Conservation (phyloP, 2,329 filamentous ascomycete species). For the Diaporthe sp. region DNA sequence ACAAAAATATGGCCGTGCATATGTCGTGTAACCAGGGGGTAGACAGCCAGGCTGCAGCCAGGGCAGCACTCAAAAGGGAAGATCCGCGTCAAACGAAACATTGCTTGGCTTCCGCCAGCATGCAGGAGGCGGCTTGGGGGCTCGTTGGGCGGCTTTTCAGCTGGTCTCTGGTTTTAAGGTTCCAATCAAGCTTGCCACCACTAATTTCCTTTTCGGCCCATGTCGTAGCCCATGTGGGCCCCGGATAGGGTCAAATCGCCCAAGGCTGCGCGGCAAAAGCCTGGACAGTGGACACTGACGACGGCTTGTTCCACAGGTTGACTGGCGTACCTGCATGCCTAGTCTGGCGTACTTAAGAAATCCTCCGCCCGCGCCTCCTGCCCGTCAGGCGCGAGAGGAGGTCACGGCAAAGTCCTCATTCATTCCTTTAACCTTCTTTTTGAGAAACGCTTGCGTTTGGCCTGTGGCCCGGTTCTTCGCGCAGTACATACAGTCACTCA, state of each 20-base stretch:
- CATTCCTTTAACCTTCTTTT: conserved; percentile 19
- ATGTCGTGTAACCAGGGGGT: conserved; percentile 20
- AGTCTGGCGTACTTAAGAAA: conserved; percentile 4
- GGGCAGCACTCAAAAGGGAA: not conserved
- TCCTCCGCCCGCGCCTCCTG: not conserved
- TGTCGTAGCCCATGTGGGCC: conserved; percentile 7
- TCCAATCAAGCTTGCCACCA: conserved; percentile 29
- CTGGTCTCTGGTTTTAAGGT: conserved; percentile 12
- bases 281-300: not conserved
- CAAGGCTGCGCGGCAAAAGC: conserved; percentile 12
- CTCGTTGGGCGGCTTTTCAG: conserved; percentile 7
- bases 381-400: not conserved
- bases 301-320: conserved; percentile 9
- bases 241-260: conserved; percentile 18
- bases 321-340: conserved; percentile 27
- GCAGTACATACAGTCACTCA: conserved; percentile 26
- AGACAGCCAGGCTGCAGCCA: too few species aligned
- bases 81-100: conserved; percentile 29
- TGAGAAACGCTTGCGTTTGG: conserved; percentile 27
- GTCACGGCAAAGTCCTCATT: conserved; percentile 22
- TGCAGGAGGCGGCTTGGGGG: not conserved
- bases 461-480: conserved; percentile 24
- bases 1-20: not conserved
- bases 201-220: conserved; percentile 23
- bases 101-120: conserved; percentile 5